Conservation (phyloP, 495 filamentous ascomycete species). For the Penicillium pulvis region DNA sequence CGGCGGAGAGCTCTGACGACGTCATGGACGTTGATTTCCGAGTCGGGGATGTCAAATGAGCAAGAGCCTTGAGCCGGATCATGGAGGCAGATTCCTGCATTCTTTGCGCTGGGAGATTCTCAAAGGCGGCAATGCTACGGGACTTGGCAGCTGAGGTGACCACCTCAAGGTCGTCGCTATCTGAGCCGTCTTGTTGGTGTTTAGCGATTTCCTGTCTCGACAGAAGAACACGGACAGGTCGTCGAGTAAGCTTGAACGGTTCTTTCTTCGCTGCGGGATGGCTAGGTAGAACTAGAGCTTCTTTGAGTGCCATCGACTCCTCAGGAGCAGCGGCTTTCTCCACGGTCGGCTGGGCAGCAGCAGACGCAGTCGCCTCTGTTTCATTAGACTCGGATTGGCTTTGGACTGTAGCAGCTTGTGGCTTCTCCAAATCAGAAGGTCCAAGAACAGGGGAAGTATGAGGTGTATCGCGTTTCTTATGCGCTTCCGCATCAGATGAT, state of each 20-base stretch:
- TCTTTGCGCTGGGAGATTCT: slow-evolving; percentile 61
- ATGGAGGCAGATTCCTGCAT: slow-evolving; percentile 65
- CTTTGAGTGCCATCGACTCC: slow-evolving; percentile 1
- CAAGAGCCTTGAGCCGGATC: slow-evolving; percentile 68
- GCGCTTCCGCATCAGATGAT: slow-evolving; percentile 52
- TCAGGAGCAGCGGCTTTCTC: background rate
- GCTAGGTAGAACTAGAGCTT: background rate
- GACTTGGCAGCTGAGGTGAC: slow-evolving; percentile 48
- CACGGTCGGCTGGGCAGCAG: background rate
- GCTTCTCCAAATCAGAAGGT: slow-evolving; percentile 28
- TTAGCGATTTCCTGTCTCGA: slow-evolving; percentile 41
- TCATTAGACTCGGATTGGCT: slow-evolving; percentile 3
- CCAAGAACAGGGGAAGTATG: slow-evolving; percentile 50
- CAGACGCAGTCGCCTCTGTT: background rate
- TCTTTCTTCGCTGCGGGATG: slow-evolving; percentile 14
- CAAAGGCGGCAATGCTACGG: slow-evolving; percentile 61
- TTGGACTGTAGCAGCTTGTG: slow-evolving; percentile 12
- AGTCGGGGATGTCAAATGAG: slow-evolving; percentile 68
- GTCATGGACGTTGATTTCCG: slow-evolving; percentile 62
- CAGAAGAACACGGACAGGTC: slow-evolving; percentile 43
- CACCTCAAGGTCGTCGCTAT: slow-evolving; percentile 71
- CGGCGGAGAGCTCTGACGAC: slow-evolving; percentile 65
- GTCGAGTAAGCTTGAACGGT: slow-evolving; percentile 21
- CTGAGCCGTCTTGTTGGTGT: slow-evolving; percentile 56
- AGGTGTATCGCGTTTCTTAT: slow-evolving; percentile 45